Evolutionary conservation across 2,329 filamentous ascomycete genomes (phyloP), one percentile per base, ranked within the genome.

Genomic region (Hymenoscyphus salicellus): DNA sequence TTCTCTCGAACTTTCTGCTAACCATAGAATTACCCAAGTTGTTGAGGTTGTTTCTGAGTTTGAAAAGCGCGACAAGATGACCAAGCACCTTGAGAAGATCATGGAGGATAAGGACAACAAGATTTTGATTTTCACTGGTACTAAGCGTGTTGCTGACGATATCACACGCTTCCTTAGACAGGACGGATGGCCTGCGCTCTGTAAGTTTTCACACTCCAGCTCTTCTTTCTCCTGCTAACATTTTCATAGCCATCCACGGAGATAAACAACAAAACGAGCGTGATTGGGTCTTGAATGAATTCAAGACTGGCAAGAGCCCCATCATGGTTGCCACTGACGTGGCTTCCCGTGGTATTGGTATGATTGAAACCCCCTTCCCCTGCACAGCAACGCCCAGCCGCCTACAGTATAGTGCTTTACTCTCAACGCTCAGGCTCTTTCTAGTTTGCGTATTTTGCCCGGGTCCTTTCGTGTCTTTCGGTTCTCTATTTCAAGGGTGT

Each of bases 251-350:
- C 68, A 98, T 99, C 73, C 95, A 99, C 84, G 95, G 95, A 77
- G 95, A 98, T 83, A 98, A 98, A 85, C 93, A 97, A 78, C 95
- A 99, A 78, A 97, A 97, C 80, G 95, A 99, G 84, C 93, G 95
- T 83, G 95, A 98, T 80, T 98, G 95, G 93, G 95, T 98, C 75
- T 85, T 99, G 78, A 96, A 98, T 80, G 94, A 98, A 80, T 99
- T 99, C 88, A 99, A 98, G 89, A 92, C 91, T 71, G 93, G 93
- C 82, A 97, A 98, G 86, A 97, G 93, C 83, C 95, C 95, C 78
- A 96, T 99, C 88, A 97, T 99, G 93, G 95, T 99, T 83, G 95
- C 95, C 82, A 99, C 95, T 72, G 95, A 98, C 78, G 95, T 99
- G 82, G 95, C 95, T 82, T 98, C 95, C 78, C 95, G 95, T 93